Percentiles rank a stretch among this genome's conserved stretches.
phyloP scores from a whole-genome alignment of 2,329 filamentous ascomycete genomes.

The Aureobasidium sp. region DNA sequence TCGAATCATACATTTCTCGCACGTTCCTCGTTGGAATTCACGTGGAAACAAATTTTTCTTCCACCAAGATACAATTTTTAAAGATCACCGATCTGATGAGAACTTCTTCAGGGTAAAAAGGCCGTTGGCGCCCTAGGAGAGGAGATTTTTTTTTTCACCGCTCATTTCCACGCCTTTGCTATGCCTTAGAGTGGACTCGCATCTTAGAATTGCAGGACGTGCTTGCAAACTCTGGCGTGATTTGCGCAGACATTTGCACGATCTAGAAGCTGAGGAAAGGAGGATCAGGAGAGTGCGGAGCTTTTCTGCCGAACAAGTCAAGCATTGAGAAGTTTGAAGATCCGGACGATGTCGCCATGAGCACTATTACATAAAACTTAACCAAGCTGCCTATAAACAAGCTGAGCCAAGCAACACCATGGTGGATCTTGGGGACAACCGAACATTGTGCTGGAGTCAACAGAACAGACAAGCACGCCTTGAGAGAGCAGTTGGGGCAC shows the following conservation, averaged over 20 bases:
- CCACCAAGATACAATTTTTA: neutral
- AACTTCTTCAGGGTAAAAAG: conserved; percentile 11
- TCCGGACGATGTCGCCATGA: conserved; percentile 11
- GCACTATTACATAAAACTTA: conserved; percentile 10
- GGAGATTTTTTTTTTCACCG: conserved; percentile 6
- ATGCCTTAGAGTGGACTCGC: neutral
- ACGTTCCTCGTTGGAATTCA: conserved; percentile 2
- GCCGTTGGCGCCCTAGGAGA: neutral
- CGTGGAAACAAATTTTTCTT: conserved; percentile 14
- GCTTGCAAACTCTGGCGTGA: conserved; percentile 2
- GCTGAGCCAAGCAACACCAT: conserved; percentile 3
- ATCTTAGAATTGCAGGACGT: neutral
- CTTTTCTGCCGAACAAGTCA: neutral
- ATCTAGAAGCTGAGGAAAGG: neutral
- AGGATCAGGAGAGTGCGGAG: conserved; percentile 6
- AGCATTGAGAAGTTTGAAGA: neutral
- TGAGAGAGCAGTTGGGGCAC: neutral
- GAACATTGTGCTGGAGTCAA: neutral
- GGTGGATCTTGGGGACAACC: conserved; percentile 9
- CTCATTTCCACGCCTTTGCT: conserved; percentile 5
- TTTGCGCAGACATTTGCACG: neutral
- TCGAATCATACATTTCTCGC: neutral
- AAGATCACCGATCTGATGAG: conserved; percentile 5
- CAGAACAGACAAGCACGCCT: conserved; percentile 2
- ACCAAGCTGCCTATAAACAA: neutral